Conservation (phyloP, 192 early-diverging fungal genomes). For the Backusella australiensis region DNA sequence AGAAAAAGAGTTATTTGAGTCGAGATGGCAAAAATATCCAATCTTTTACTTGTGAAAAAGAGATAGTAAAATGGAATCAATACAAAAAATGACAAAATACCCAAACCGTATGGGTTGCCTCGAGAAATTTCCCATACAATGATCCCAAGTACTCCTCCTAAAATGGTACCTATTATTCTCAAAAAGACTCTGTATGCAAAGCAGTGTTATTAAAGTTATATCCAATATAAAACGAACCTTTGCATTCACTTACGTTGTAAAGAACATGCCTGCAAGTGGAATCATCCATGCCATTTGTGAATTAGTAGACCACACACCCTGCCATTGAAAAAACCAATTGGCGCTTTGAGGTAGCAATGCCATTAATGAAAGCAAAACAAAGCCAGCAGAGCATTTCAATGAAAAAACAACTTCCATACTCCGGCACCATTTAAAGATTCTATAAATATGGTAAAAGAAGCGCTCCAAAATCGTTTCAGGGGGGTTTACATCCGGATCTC, state of each 20-base stretch:
- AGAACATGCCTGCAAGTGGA: constrained; percentile 29
- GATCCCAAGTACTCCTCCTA: constrained; percentile 21
- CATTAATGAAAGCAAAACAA: constrained; percentile 21
- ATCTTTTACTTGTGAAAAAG: constrained; percentile 19
- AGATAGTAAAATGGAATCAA: constrained; percentile 22
- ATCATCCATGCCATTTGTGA: constrained; percentile 25
- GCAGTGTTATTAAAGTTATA: background rate
- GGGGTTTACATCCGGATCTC: constrained; percentile 31
- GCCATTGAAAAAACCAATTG: constrained; percentile 20
- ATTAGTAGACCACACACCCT: constrained; percentile 33
- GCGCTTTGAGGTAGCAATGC: constrained; percentile 12
- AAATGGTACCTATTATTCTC: constrained; percentile 14
- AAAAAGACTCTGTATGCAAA: constrained; percentile 7
- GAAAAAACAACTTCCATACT: constrained; percentile 23
- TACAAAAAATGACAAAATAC: constrained; percentile 23
- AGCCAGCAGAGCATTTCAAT: constrained; percentile 27
- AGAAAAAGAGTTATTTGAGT: constrained; percentile 21
- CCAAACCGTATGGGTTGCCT: constrained; percentile 30
- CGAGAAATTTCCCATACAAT: constrained; percentile 28
- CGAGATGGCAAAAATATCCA: constrained; percentile 11
- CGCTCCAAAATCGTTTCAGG: constrained; percentile 20
- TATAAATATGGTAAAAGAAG: constrained; percentile 24
- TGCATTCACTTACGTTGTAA: constrained; percentile 19
- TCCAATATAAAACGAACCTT: background rate
- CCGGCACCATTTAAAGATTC: constrained; percentile 21